Evolutionary conservation across 192 early-diverging fungal genomes (phyloP), one percentile per base, ranked within the genome.

Genomic region (Coemansia nantahalensis): DNA sequence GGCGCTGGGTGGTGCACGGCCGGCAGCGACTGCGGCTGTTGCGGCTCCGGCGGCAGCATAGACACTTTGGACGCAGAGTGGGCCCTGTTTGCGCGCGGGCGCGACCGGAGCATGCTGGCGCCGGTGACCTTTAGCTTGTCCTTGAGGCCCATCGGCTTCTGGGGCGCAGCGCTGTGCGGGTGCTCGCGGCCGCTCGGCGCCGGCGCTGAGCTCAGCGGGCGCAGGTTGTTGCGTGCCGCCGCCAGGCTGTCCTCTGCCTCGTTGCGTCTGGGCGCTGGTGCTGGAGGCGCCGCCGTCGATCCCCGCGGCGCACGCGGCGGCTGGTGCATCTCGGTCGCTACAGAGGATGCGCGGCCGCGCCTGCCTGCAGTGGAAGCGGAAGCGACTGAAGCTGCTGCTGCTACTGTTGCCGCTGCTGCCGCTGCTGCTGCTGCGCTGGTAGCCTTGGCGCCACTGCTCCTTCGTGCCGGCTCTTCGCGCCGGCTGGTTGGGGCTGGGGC

Each of bases 61-160:
- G 56, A n/a, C 7, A 45, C 22, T 26, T 54, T 62, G 17, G 67
- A 45, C 3, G 67, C 54, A 11, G 67, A 62, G 28, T 60, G 51
- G 35, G 62, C 54, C 30, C 70, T 45, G 38, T 62, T 67, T 38
- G 55, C 55, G 13, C 54, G 59, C 14, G 70, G 70, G 9, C 70
- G 63, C 11, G 59, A 46, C 45, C 52, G 46, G 22, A 73, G 55
- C 37, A 73, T 56, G 39, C 40, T 73, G 8, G 69, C 69, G 35
- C 69, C 69, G 0, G 62, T 73, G 3, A 63, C 49, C 50, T 73
- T 65, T 5, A 73, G 62, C 33, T 54, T 64, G 8, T 73, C 69
- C 51, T 73, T 73, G 33, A 73, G 26, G 8, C 69, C 69, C 18
- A 42, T 45, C 9, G 52, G 56, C 11, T 48, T 53, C 44, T 30